phyloP scores from a whole-genome alignment of 2,329 filamentous ascomycete species.

The Ophiocordyceps camponoti-floridani region DNA sequence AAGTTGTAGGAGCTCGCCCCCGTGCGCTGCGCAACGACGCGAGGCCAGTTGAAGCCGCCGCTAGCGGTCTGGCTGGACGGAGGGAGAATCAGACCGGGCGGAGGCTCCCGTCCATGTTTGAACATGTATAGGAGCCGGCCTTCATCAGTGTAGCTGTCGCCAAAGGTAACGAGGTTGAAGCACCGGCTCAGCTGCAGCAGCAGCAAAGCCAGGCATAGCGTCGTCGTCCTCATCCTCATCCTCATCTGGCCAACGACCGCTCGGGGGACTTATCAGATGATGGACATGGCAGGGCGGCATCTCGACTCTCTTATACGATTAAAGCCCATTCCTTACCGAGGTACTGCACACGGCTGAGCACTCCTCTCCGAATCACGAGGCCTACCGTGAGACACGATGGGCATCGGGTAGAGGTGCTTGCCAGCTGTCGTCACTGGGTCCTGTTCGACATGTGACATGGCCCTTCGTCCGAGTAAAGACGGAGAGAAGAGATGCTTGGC shows the following conservation, averaged over 20 bases:
- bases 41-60: conserved; percentile 52
- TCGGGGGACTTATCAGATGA: background rate
- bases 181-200: background rate
- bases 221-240: background rate
- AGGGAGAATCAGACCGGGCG: conserved; percentile 33
- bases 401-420: too few relatives aligned
- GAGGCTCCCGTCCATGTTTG: conserved; percentile 41
- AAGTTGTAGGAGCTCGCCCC: conserved; percentile 45
- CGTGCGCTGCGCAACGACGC: conserved; percentile 43
- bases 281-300: background rate
- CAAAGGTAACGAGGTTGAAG: conserved; percentile 46
- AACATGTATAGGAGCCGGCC: conserved; percentile 46
- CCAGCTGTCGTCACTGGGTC: too few relatives aligned
- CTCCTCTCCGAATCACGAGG: too few relatives aligned
- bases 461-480: too few relatives aligned
- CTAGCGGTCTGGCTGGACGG: conserved; percentile 34
- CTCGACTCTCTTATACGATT: background rate
- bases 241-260: too few relatives aligned
- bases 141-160: conserved; percentile 64
- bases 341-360: too few relatives aligned
- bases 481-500: too few relatives aligned
- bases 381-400: too few relatives aligned
- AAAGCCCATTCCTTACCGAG: background rate
- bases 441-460: too few relatives aligned
- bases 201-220: background rate